Conservation (phyloP, 805 yeast genomes). For the Yamadazyma olivae region DNA sequence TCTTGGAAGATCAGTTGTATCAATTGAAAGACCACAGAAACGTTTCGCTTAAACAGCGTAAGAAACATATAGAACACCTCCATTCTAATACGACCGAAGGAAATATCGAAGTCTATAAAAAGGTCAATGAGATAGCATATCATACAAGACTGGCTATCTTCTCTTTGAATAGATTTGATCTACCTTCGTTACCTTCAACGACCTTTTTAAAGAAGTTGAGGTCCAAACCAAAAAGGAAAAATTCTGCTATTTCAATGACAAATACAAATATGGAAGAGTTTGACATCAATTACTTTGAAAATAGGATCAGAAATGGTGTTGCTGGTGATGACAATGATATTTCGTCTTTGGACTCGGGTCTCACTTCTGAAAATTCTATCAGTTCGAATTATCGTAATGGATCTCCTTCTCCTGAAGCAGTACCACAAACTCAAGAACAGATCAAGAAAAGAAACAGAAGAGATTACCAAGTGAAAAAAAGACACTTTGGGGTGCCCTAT, state of each 20-base stretch:
- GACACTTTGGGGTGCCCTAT: constrained; percentile 50
- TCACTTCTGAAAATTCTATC: background rate
- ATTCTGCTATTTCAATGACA: constrained; percentile 11
- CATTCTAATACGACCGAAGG: background rate
- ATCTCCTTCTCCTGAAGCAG: background rate
- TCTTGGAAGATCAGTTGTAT: constrained; percentile 66
- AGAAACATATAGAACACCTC: constrained; percentile 1
- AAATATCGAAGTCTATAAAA: constrained; percentile 6
- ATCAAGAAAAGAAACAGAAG: constrained; percentile 26
- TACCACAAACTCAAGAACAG: constrained; percentile 19
- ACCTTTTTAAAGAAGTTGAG: constrained; percentile 24
- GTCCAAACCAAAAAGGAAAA: constrained; percentile 1
- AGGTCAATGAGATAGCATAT: constrained; percentile 26
- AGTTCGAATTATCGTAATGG: background rate
- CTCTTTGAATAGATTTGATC: constrained; percentile 28
- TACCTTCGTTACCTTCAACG: constrained; percentile 41
- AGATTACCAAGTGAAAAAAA: constrained; percentile 45
- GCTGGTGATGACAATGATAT: background rate
- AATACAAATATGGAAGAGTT: constrained; percentile 13
- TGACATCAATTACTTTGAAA: constrained; percentile 35
- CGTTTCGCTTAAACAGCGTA: constrained; percentile 8
- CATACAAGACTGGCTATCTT: constrained; percentile 23
- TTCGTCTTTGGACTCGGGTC: constrained; percentile 8
- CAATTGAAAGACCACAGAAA: constrained; percentile 55
- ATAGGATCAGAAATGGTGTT: constrained; percentile 35